These are phyloP conservation scores for Paramecium primaurelia DNA, from an alignment of 73 alveolate genomes.

Conservation along the genomic window DNA sequence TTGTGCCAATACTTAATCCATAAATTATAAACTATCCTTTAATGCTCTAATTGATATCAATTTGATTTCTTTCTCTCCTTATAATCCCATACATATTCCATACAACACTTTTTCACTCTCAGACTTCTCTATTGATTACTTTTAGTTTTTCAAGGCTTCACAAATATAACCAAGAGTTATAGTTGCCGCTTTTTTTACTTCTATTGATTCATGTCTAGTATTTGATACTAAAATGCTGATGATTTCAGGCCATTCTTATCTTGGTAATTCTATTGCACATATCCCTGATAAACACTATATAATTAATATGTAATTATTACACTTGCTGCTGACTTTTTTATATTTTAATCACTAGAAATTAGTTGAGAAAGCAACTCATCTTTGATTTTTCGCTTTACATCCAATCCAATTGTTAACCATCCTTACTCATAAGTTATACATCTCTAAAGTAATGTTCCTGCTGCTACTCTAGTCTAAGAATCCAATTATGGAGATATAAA, in stretches of 20 bases:
- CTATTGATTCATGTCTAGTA: neutral
- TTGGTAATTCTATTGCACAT: constrained; percentile 44
- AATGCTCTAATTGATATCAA: neutral
- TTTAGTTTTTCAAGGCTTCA: constrained; percentile 13
- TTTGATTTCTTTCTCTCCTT: neutral
- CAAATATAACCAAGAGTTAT: constrained; percentile 35
- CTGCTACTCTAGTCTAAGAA: constrained; percentile 7
- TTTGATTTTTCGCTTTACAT: neutral
- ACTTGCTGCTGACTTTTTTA: constrained; percentile 15
- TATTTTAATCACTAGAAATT: neutral
- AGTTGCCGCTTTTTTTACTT: constrained; percentile 28
- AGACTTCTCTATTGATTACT: neutral
- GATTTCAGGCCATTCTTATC: constrained; percentile 43
- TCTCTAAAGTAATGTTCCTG: constrained; percentile 12
- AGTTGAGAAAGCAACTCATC: constrained; percentile 3
- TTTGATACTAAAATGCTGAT: neutral
- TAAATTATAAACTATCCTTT: neutral
- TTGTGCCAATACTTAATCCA: neutral
- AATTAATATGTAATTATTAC: neutral
- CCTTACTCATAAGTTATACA: neutral
- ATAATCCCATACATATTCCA: constrained; percentile 21
- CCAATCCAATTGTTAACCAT: neutral
- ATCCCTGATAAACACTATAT: constrained; percentile 17
- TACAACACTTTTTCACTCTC: constrained; percentile 20
- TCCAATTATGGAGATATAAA: neutral